Base-by-base conservation (phyloP, 495 filamentous ascomycete species). In the Aspergillus avenaceus region DNA sequence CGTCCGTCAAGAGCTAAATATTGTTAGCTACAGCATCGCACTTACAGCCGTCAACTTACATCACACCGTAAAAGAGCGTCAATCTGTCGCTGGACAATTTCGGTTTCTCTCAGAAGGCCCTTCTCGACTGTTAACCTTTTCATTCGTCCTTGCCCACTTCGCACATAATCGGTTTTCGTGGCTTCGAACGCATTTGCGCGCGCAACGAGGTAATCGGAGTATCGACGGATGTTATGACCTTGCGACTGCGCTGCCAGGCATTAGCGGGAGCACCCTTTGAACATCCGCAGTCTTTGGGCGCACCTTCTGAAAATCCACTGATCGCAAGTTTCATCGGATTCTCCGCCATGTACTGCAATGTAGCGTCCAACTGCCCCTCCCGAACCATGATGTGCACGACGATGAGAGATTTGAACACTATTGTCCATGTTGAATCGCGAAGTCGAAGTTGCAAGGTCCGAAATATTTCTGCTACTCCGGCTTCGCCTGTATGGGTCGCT, bases 341-440 rank as follows among this genome's bases (percentile, higher is more conserved):
- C 53, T 89, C 85, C 18, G 91, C 80, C 19, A 99, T 80, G 61
- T 88, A 96, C 42, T 84, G 78, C 46, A 99, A 74, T 6, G 95
- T 95, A 21, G 89, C 87, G 64, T 97, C 89, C 32, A 82, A 81
- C 64, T 92, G 89, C 13, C 93, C 93, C 70, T 99, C 93, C 51
- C 93, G 81, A 53, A 99, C 91, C 92, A 99, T 97, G 32, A 97
- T 74, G 65, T 99, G 93, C 29, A 96, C 82, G 5, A 95, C 91
- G 53, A 99, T 96, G 47, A 99, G 77, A 45, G 85, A 82, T 70
- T 99, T 99, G 83, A 97, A 96, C 47, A 92, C 90, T 25, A 88
- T 84, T 8, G 95, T 97, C 93, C 93, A 99, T 82, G 91, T 95
- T 58, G 91, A 90, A 61, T 99, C 93, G 57, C 90, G 85, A 41